Percentiles rank a stretch among this genome's conserved stretches.
phyloP scores from a whole-genome alignment of 306 rosid genomes.

The Phaseolus lunatus region DNA sequence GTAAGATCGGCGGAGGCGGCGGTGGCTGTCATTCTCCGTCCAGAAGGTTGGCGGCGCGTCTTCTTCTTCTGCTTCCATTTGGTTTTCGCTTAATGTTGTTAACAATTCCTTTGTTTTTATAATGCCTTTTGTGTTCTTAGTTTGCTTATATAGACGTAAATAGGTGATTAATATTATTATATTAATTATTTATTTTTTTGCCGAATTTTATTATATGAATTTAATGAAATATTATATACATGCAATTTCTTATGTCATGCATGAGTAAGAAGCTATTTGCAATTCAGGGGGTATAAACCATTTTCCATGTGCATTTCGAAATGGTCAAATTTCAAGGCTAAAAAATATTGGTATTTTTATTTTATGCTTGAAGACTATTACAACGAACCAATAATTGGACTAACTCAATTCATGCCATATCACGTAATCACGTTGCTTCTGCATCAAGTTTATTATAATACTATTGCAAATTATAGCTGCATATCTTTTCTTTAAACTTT shows the following conservation, averaged over 20 bases:
- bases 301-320: not conserved
- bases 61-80: constrained; percentile 60
- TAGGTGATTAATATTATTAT: not conserved
- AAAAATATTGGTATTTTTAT: not conserved
- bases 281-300: too few relatives aligned
- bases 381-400: constrained; percentile 31
- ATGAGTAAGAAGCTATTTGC: too few relatives aligned
- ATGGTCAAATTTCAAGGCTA: constrained; percentile 26
- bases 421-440: constrained; percentile 33
- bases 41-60: constrained; percentile 61
- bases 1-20: constrained; percentile 58
- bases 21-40: constrained; percentile 53
- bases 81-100: not conserved
- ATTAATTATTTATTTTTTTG: too few relatives aligned
- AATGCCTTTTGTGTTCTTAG: not conserved
- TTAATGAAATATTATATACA: too few relatives aligned
- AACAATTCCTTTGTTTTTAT: too few relatives aligned
- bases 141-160: not conserved
- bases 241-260: not conserved
- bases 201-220: too few relatives aligned
- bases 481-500: not conserved
- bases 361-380: constrained; percentile 32
- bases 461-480: not conserved
- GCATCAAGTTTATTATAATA: not conserved
- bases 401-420: constrained; percentile 26